These are phyloP conservation scores for Apium graveolens DNA, from an alignment of 129 eudicot species.

Conservation along the genomic window DNA sequence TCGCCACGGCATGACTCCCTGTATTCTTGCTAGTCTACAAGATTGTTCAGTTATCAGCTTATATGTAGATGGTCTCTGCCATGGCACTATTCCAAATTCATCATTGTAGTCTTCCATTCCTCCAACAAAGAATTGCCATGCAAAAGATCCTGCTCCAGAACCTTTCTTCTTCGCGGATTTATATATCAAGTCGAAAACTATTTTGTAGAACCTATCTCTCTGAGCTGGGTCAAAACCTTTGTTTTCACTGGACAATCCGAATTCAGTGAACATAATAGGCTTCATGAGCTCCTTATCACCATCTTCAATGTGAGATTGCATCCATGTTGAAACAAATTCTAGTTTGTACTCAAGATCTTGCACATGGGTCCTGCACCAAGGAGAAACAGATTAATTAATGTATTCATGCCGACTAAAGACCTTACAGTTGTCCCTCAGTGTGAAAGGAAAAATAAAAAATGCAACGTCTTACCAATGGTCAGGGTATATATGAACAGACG, in stretches of 20 bases:
- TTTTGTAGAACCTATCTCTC: conserved; percentile 52
- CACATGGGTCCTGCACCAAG: conserved; percentile 45
- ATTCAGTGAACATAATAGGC: conserved; percentile 80
- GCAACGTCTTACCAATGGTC: conserved; percentile 69
- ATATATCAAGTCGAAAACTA: conserved; percentile 56
- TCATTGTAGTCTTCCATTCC: conserved; percentile 85
- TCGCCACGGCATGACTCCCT: conserved; percentile 35
- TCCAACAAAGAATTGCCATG: conserved; percentile 88
- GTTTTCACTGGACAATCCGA: conserved; percentile 64
- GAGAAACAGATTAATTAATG: not conserved
- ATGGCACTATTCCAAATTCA: conserved; percentile 73
- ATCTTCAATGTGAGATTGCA: conserved; percentile 84
- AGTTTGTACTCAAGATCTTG: conserved; percentile 55
- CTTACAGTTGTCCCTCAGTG: not conserved
- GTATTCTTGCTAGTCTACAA: conserved; percentile 49
- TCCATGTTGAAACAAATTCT: conserved; percentile 65
- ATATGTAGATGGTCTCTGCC: conserved; percentile 55
- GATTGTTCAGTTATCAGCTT: conserved; percentile 61
- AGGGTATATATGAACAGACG: conserved; percentile 93
- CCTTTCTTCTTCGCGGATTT: conserved; percentile 58
- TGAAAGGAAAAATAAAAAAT: not conserved
- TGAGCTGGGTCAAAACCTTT: conserved; percentile 55
- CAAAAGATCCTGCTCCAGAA: conserved; percentile 77
- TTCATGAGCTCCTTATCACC: conserved; percentile 69
- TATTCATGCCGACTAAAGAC: not conserved